Evolutionary conservation across 768 basidiomycete species (phyloP).

Genomic region (Pleurotus tuoliensis): DNA sequence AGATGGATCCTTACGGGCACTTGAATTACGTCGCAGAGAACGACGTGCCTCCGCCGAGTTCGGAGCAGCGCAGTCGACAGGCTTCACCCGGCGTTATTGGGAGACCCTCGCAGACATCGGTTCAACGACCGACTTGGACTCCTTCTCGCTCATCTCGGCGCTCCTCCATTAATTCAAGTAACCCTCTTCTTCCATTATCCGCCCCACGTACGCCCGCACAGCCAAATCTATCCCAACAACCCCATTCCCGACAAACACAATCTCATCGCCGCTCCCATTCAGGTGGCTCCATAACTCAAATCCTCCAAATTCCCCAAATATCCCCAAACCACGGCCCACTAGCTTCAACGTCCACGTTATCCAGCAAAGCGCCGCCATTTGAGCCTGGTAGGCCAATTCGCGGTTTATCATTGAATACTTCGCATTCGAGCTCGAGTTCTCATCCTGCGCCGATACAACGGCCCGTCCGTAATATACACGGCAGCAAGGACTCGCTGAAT

Average conservation of each 20-base stretch:
- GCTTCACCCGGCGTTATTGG: slow-evolving; percentile 15
- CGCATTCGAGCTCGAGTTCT: not conserved
- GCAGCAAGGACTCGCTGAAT: slow-evolving; percentile 1
- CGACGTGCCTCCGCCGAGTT: not conserved
- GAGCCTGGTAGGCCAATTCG: slow-evolving; percentile 30
- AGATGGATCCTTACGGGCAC: slow-evolving; percentile 4
- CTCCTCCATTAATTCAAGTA: slow-evolving; percentile 1
- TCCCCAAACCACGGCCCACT: slow-evolving; percentile 5
- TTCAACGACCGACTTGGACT: slow-evolving; percentile 10
- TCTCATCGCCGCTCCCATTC: slow-evolving; percentile 1
- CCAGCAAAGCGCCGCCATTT: slow-evolving; percentile 49
- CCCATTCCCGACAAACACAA: not conserved
- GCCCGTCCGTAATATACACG: not conserved
- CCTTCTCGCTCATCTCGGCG: slow-evolving; percentile 3
- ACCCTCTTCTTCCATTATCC: not conserved
- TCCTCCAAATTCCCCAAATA: not conserved
- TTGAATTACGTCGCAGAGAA: not conserved
- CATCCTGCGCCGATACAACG: slow-evolving; percentile 2
- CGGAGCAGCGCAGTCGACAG: slow-evolving; percentile 12
- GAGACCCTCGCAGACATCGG: slow-evolving; percentile 15
- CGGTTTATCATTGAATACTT: not conserved
- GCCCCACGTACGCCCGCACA: not conserved
- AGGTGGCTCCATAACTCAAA: not conserved
- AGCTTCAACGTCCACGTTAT: slow-evolving; percentile 31
- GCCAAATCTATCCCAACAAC: not conserved